These are phyloP conservation scores for Tulasnella sp. DNA, from an alignment of 768 basidiomycete genomes.

Conservation along the genomic window DNA sequence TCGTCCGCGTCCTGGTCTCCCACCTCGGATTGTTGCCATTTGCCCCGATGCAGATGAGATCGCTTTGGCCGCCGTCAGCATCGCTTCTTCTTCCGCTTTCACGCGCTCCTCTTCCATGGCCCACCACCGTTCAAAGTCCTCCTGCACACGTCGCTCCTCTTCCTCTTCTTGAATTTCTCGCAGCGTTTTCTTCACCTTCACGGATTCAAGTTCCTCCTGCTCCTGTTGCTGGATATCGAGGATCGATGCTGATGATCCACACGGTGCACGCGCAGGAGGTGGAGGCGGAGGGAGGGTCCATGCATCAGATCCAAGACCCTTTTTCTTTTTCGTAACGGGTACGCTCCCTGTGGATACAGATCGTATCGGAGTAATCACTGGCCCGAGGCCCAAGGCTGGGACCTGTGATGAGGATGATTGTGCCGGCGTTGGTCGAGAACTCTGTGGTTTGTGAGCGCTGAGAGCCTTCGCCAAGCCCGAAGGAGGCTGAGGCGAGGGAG, in stretches of 20 bases:
- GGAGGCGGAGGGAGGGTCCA: conserved; percentile 49
- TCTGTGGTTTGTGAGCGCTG: background rate
- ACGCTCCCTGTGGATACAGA: conserved; percentile 28
- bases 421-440: conserved; percentile 17
- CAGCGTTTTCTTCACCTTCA: conserved; percentile 52
- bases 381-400: conserved; percentile 40
- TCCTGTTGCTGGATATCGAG: conserved; percentile 78
- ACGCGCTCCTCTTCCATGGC: conserved; percentile 66
- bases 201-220: conserved; percentile 37
- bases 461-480: conserved; percentile 16
- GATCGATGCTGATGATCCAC: conserved; percentile 45
- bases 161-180: conserved; percentile 84
- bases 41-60: too few relatives aligned
- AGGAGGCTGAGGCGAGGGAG: conserved; percentile 18
- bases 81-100: conserved; percentile 33
- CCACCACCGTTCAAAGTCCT: conserved; percentile 86
- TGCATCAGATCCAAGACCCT: conserved; percentile 34
- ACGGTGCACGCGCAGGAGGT: conserved; percentile 21
- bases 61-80: background rate
- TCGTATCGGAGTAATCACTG: conserved; percentile 51
- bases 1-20: too few relatives aligned
- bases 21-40: too few relatives aligned
- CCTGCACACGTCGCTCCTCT: conserved; percentile 50
- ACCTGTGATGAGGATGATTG: conserved; percentile 21
- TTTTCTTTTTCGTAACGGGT: conserved; percentile 2